A percentile compares a stretch with the other conserved stretches of the same genome.
Conservation (phyloP, 2,329 filamentous ascomycete genomes). For the Corniculantispora saksenae region DNA sequence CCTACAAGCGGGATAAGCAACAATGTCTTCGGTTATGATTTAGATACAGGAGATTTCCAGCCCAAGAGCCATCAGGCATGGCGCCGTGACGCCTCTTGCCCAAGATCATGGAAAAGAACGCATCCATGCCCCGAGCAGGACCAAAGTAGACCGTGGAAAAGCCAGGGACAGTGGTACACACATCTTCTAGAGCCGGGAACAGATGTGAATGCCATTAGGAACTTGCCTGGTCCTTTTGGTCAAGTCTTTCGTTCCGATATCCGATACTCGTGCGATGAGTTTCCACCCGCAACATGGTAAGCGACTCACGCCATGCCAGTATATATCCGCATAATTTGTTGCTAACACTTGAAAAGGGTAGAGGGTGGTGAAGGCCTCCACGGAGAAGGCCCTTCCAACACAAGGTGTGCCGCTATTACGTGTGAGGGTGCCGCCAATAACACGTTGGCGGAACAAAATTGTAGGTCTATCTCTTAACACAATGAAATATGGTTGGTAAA, state of each 20-base stretch:
- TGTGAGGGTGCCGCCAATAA: conserved; percentile 6
- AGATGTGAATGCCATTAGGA: background rate
- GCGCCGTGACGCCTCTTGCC: conserved; percentile 15
- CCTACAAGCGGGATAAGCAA: background rate
- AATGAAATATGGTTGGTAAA: too few relatives aligned
- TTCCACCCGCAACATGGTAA: conserved; percentile 28
- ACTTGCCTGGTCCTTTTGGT: background rate
- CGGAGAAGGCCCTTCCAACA: conserved; percentile 7
- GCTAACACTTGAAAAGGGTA: conserved; percentile 19
- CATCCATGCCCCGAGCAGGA: conserved; percentile 20
- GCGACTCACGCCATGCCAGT: background rate
- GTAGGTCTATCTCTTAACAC: too few relatives aligned
- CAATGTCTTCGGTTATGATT: conserved; percentile 13
- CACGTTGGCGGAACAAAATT: conserved; percentile 25
- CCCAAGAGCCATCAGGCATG: background rate
- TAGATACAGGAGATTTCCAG: conserved; percentile 13
- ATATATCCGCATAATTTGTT: background rate
- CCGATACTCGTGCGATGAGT: conserved; percentile 33
- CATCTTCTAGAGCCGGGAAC: conserved; percentile 22
- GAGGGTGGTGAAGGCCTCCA: conserved; percentile 28
- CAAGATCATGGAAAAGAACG: conserved; percentile 15
- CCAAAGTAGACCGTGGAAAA: conserved; percentile 19
- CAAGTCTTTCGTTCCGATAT: conserved; percentile 16
- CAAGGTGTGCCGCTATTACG: conserved; percentile 22
- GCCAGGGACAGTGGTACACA: conserved; percentile 23